Evolutionary conservation across 2,329 filamentous ascomycete genomes (phyloP).

Genomic region (Arthrobotrys conoides): DNA sequence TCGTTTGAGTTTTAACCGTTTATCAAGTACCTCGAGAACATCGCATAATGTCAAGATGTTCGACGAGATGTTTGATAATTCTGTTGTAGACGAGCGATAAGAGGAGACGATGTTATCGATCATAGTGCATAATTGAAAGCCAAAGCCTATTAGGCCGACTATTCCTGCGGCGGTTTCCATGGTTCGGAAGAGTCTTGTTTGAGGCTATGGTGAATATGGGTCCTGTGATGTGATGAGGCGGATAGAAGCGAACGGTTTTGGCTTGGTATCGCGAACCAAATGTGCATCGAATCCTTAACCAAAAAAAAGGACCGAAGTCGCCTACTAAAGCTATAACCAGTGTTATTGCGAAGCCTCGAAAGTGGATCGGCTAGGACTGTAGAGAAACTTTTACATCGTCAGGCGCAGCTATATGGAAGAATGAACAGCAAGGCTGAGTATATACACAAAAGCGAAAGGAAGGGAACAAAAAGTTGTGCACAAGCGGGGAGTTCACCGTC

Average conservation of each 20-base stretch:
- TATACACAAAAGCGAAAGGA: slow-evolving; percentile 11
- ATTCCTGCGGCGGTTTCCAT: slow-evolving; percentile 55
- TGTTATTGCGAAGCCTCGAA: background rate
- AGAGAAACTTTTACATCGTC: slow-evolving; percentile 34
- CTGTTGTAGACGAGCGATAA: slow-evolving; percentile 43
- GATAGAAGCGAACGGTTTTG: background rate
- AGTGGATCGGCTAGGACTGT: background rate
- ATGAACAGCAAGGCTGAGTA: slow-evolving; percentile 32
- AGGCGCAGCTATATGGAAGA: slow-evolving; percentile 31
- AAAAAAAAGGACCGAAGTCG: background rate
- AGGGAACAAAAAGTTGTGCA: background rate
- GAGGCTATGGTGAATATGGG: slow-evolving; percentile 4
- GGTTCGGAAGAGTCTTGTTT: background rate
- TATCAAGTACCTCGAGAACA: slow-evolving; percentile 47
- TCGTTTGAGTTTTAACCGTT: slow-evolving; percentile 38
- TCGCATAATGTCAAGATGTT: slow-evolving; percentile 51
- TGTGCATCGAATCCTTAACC: slow-evolving; percentile 15
- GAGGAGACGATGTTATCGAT: slow-evolving; percentile 55
- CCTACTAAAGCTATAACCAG: background rate
- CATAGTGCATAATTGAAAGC: slow-evolving; percentile 51
- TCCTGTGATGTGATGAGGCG: slow-evolving; percentile 14
- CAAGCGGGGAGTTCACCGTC: background rate
- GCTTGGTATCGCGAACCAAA: slow-evolving; percentile 25
- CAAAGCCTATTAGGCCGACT: slow-evolving; percentile 59
- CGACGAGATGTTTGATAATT: slow-evolving; percentile 39